Evolutionary conservation across 176 grass and related monocot genomes (phyloP).

Genomic region (Guadua angustifolia): DNA sequence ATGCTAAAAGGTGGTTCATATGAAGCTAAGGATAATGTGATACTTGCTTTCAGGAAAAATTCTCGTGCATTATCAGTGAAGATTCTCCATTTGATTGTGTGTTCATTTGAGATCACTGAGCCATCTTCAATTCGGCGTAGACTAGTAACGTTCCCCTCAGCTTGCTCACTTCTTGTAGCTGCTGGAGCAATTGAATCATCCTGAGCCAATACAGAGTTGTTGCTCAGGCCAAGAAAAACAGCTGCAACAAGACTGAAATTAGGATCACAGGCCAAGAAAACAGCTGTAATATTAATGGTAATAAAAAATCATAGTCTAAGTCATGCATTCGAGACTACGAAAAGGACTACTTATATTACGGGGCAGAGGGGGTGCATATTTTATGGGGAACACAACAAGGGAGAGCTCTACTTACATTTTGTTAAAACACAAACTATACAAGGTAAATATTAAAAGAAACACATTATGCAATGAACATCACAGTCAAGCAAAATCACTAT

Average conservation of each 20-base stretch:
- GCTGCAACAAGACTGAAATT: slow-evolving; percentile 43
- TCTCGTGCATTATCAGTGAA: slow-evolving; percentile 82
- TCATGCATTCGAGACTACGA: too few relatives aligned
- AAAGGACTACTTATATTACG: too few relatives aligned
- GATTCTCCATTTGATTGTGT: slow-evolving; percentile 87
- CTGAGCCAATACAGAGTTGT: slow-evolving; percentile 58
- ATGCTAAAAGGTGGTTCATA: background rate
- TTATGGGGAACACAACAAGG: too few relatives aligned
- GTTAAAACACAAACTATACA: too few relatives aligned
- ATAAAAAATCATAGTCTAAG: too few relatives aligned
- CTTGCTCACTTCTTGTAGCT: slow-evolving; percentile 57
- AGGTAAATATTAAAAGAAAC: too few relatives aligned
- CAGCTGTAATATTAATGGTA: too few relatives aligned
- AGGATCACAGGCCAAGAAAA: slow-evolving; percentile 19
- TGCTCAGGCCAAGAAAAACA: slow-evolving; percentile 62
- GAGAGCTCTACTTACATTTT: too few relatives aligned
- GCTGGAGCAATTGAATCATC: slow-evolving; percentile 53
- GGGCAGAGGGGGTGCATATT: too few relatives aligned
- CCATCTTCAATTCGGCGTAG: slow-evolving; percentile 80
- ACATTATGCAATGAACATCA: too few relatives aligned
- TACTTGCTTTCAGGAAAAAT: slow-evolving; percentile 75
- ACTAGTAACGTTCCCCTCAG: slow-evolving; percentile 44
- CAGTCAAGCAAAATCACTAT: too few relatives aligned
- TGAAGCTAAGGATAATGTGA: slow-evolving; percentile 37
- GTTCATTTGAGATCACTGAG: slow-evolving; percentile 83